Base-by-base conservation (phyloP, 176 grass and related monocot genomes). In the Juncus inflexus region DNA sequence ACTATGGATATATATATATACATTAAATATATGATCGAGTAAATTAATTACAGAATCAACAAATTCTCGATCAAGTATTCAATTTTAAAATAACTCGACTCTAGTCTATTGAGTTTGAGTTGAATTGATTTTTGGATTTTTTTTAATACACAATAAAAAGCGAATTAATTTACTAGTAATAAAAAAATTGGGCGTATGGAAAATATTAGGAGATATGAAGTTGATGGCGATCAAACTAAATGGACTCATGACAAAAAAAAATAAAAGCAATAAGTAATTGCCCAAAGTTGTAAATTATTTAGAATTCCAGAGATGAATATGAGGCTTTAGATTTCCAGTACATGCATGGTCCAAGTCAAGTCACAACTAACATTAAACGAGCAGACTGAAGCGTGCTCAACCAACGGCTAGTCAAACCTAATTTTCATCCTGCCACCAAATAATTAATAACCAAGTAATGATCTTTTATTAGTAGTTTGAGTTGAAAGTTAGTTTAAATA, bases 321-420 rank as follows among this genome's bases (percentile, higher is more conserved):
- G 35, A 37, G n/a, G 9, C 0, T 36, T 6, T 16, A 28, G 53
- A 12, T 35, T 58, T 58, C 65, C 67, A 70, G 42, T 51, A 10
- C n/a, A 56, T 51, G 65, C 65, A 28, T 4, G 16, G 52, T 39
- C 67, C 53, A 55, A 70, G 40, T 70, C 7, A 37, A 56, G 41
- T 7, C 12, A 42, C 52, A 42, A 19, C 37, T 41, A 58, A 38
- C 28, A 71, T 57, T 37, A 59, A 19, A 71, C 42, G 2, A 14
- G 4, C 15, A 58, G 13, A 43, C 5, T 40, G 12, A 38, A 52
- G 53, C 13, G 57, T 71, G 68, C 68, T 60, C 68, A 71, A 71
- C 68, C 43, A 5, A 47, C 43, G 43, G 43, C 53, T 59, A 71
- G 68, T 71, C 68, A 60, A 71, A 71, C 68, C 68, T 71, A 71